phyloP scores from a whole-genome alignment of 2,329 filamentous ascomycete species.

The Trichoderma sp. region DNA sequence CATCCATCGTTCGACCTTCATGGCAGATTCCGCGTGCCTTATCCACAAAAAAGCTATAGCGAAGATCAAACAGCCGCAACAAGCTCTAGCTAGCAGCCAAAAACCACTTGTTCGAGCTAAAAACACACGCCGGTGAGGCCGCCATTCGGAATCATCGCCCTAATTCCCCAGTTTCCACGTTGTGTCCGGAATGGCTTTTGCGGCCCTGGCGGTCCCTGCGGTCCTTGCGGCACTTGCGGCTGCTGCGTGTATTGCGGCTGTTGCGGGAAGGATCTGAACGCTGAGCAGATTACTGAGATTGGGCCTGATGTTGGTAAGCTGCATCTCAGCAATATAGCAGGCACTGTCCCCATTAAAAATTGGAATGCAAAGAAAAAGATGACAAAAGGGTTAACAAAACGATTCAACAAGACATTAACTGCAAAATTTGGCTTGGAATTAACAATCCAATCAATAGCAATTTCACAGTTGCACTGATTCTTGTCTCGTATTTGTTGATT shows the following conservation, averaged over 20 bases:
- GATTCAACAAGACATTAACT: not conserved
- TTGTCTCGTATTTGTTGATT: not conserved
- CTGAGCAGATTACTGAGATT: not conserved
- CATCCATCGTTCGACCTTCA: not conserved
- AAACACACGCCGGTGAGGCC: not conserved
- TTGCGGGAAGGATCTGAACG: not conserved
- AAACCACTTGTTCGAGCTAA: not conserved
- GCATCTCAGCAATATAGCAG: constrained; percentile 4
- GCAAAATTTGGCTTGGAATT: not conserved
- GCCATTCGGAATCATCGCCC: not conserved
- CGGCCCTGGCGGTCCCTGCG: not conserved
- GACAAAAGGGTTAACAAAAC: not conserved
- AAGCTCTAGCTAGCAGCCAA: not conserved
- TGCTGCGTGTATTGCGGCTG: not conserved
- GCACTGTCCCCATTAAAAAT: not conserved
- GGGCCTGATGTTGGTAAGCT: not conserved
- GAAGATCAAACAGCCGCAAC: not conserved
- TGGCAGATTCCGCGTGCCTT: not conserved
- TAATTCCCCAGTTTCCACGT: not conserved
- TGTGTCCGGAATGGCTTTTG: not conserved
- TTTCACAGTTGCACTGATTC: not conserved
- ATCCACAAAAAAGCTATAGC: not conserved
- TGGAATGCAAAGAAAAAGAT: not conserved
- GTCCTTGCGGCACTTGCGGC: not conserved
- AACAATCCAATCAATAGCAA: not conserved